Percentiles rank a stretch among this genome's conserved stretches.
Evolutionary conservation across 345 rosid species (phyloP).

Genomic region (Lepidium aucheri): DNA sequence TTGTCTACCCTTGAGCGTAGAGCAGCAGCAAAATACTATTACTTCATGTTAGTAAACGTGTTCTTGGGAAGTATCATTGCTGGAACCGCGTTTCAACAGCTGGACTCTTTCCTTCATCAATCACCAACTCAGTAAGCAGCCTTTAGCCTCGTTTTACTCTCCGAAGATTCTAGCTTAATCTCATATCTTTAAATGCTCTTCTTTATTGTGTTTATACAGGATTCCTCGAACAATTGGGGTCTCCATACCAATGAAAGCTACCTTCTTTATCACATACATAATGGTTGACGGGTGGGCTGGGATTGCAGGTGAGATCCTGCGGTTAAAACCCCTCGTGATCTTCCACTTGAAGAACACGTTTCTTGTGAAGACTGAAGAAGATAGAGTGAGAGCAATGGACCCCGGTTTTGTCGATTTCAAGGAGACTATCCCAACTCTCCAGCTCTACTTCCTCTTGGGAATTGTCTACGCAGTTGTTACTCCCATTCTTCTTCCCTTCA

Average conservation of each 20-base stretch:
- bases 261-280: slow-evolving; percentile 89
- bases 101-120: slow-evolving; percentile 79
- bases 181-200: neutral
- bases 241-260: slow-evolving; percentile 97
- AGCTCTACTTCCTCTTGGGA: slow-evolving; percentile 90
- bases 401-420: slow-evolving; percentile 80
- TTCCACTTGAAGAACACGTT: slow-evolving; percentile 92
- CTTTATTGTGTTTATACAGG: slow-evolving; percentile 32
- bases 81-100: slow-evolving; percentile 92
- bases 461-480: slow-evolving; percentile 88
- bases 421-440: slow-evolving; percentile 83
- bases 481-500: slow-evolving; percentile 93
- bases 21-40: slow-evolving; percentile 85
- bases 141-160: neutral
- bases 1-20: slow-evolving; percentile 69
- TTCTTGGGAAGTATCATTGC: slow-evolving; percentile 91
- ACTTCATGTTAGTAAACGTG: slow-evolving; percentile 93
- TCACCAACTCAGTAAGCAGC: slow-evolving; percentile 76
- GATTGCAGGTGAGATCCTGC: slow-evolving; percentile 87
- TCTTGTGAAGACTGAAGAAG: slow-evolving; percentile 83
- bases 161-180: neutral
- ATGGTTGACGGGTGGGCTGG: slow-evolving; percentile 99
- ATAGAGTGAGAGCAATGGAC: slow-evolving; percentile 76
- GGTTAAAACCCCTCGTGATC: slow-evolving; percentile 70
- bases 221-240: slow-evolving; percentile 95